A percentile compares a stretch with the other conserved stretches of the same genome.
Conservation (phyloP, 2,329 filamentous ascomycete genomes). For the Aspergillus tamarii region DNA sequence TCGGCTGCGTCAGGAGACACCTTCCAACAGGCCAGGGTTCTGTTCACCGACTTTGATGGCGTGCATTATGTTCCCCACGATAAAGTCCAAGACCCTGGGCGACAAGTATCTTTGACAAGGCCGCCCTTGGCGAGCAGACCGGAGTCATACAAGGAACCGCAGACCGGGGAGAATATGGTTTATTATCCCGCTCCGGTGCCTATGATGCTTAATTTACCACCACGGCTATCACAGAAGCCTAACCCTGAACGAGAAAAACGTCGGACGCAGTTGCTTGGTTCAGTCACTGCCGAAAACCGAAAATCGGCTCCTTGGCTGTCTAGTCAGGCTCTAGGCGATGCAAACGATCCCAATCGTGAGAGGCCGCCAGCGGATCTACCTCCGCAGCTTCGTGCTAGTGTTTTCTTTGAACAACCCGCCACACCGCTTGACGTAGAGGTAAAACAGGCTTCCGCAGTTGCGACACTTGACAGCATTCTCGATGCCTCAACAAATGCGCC, state of each 20-base stretch:
- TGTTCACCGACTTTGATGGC: conserved; percentile 56
- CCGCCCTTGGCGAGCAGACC: conserved; percentile 45
- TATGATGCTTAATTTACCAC: conserved; percentile 88
- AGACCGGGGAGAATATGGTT: conserved; percentile 77
- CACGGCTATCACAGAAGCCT: conserved; percentile 77
- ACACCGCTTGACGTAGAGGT: conserved; percentile 59
- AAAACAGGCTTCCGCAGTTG: conserved; percentile 79
- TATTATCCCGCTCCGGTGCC: conserved; percentile 96
- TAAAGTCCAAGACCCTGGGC: conserved; percentile 27
- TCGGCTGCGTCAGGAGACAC: conserved; percentile 51
- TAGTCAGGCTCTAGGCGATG: conserved; percentile 24
- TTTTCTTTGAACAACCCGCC: conserved; percentile 78
- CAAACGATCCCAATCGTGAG: conserved; percentile 22
- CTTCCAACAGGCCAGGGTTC: conserved; percentile 46
- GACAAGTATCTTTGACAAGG: conserved; percentile 42
- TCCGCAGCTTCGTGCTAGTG: conserved; percentile 83
- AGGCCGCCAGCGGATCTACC: conserved; percentile 63
- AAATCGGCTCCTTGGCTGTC: conserved; percentile 56
- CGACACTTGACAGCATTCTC: conserved; percentile 86
- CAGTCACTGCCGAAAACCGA: conserved; percentile 59
- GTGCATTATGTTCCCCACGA: conserved; percentile 47
- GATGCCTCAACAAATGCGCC: conserved; percentile 87
- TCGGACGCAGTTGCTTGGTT: conserved; percentile 72
- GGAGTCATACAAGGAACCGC: conserved; percentile 43
- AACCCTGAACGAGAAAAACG: conserved; percentile 68